Evolutionary conservation across 2,329 filamentous ascomycete species (phyloP).

Genomic region (Arachnopeziza araneosa): DNA sequence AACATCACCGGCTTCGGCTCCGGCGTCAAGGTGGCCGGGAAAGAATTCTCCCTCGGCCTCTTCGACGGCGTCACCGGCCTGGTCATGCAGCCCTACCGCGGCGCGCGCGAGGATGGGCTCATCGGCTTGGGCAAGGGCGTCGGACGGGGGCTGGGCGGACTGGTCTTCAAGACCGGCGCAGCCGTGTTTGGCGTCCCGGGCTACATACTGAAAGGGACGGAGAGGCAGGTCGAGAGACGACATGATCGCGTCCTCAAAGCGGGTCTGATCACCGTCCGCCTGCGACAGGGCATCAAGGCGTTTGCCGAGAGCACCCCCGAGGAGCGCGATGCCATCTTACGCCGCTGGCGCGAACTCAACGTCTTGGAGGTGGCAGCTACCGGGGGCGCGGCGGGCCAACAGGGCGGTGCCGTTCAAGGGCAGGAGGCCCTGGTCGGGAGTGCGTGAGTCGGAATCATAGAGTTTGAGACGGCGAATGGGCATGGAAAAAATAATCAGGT

Average conservation of each 20-base stretch:
- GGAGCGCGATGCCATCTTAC: slow-evolving; percentile 35
- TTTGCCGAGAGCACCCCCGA: slow-evolving; percentile 32
- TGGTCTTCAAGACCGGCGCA: slow-evolving; percentile 56
- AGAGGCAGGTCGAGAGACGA: slow-evolving; percentile 23
- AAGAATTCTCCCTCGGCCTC: slow-evolving; percentile 56
- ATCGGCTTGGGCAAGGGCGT: slow-evolving; percentile 56
- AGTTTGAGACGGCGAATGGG: no score
- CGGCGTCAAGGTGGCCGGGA: slow-evolving; percentile 53
- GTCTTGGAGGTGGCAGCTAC: neutral
- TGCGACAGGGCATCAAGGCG: slow-evolving; percentile 21
- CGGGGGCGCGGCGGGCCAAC: neutral
- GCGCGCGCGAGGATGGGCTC: slow-evolving; percentile 47
- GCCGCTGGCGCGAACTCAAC: slow-evolving; percentile 16
- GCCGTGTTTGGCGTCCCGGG: slow-evolving; percentile 19
- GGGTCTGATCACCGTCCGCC: slow-evolving; percentile 15
- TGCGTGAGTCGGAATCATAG: no score
- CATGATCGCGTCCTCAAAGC: slow-evolving; percentile 17
- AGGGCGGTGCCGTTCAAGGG: neutral
- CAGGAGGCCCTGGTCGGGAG: neutral
- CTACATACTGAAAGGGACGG: slow-evolving; percentile 23
- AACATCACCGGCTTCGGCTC: slow-evolving; percentile 61
- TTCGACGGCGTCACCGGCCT: slow-evolving; percentile 60
- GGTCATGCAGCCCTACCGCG: slow-evolving; percentile 51
- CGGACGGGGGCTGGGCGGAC: slow-evolving; percentile 39
- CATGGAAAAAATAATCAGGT: no score